A percentile compares a stretch with the other conserved stretches of the same genome.
phyloP scores from a whole-genome alignment of 2,329 filamentous ascomycete genomes.

The Metarhizium anisopliae region DNA sequence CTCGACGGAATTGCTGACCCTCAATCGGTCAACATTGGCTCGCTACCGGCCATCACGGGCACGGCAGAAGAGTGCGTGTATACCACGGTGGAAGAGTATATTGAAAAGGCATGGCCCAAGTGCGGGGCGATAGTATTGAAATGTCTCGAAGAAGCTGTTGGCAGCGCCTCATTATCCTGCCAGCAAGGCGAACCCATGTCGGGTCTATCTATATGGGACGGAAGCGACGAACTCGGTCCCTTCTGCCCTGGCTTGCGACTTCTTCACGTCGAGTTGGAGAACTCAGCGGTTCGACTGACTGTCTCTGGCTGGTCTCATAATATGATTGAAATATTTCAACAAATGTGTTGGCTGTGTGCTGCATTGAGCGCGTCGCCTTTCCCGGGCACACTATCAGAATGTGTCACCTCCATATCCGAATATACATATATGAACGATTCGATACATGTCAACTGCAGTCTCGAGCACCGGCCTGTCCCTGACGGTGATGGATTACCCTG shows the following conservation, averaged over 20 bases:
- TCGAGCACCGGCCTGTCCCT: slow-evolving; percentile 22
- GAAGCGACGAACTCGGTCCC: slow-evolving; percentile 14
- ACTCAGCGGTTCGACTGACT: slow-evolving; percentile 20
- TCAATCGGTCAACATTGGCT: slow-evolving; percentile 18
- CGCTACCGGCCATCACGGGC: slow-evolving; percentile 24
- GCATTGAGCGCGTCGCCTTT: slow-evolving; percentile 26
- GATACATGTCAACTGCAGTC: slow-evolving; percentile 23
- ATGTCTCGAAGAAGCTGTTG: slow-evolving; percentile 23
- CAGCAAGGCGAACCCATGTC: slow-evolving; percentile 16
- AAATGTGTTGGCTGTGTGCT: slow-evolving; percentile 29
- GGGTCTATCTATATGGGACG: slow-evolving; percentile 29
- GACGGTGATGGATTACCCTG: slow-evolving; percentile 17
- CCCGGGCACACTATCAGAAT: slow-evolving; percentile 20
- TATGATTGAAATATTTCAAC: slow-evolving; percentile 26
- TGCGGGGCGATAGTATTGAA: slow-evolving; percentile 19
- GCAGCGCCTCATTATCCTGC: slow-evolving; percentile 16
- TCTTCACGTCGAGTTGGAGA: slow-evolving; percentile 26
- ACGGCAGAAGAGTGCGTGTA: slow-evolving; percentile 23
- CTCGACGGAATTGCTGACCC: slow-evolving; percentile 20
- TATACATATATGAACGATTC: slow-evolving; percentile 24
- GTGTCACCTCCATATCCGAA: slow-evolving; percentile 19
- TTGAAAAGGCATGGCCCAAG: slow-evolving; percentile 22
- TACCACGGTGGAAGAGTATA: slow-evolving; percentile 25
- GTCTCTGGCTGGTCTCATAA: slow-evolving; percentile 25
- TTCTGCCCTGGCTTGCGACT: slow-evolving; percentile 23